Conservation (phyloP, 345 rosid species). For the Citrus glauca region DNA sequence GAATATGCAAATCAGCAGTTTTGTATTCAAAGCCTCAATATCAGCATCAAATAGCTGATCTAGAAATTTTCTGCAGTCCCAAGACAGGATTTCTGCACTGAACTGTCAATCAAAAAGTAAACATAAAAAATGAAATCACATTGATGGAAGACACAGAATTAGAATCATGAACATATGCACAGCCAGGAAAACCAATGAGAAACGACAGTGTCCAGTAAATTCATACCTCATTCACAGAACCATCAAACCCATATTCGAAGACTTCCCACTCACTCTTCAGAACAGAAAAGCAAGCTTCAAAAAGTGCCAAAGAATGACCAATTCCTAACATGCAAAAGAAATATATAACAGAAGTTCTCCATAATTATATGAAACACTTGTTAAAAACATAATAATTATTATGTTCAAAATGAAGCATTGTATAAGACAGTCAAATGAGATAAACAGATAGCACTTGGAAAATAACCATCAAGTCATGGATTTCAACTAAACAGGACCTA, state of each 20-base stretch:
- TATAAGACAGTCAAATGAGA: neutral
- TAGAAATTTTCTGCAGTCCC: constrained; percentile 55
- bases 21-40: constrained; percentile 39
- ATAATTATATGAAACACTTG: neutral
- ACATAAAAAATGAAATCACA: constrained; percentile 4
- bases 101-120: constrained; percentile 35
- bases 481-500: neutral
- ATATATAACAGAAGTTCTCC: constrained; percentile 16
- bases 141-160: neutral
- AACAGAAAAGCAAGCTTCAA: constrained; percentile 67
- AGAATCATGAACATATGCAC: neutral
- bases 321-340: constrained; percentile 37
- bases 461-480: neutral
- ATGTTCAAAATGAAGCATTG: neutral
- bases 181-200: neutral
- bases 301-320: constrained; percentile 38
- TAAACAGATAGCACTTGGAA: neutral
- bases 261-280: constrained; percentile 71
- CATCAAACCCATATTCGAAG: constrained; percentile 33
- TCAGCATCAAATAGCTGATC: constrained; percentile 50
- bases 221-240: constrained; percentile 51
- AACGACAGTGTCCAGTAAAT: constrained; percentile 15
- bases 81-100: constrained; percentile 37
- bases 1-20: constrained; percentile 53
- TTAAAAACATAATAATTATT: neutral